Conservation (phyloP, 2,329 filamentous ascomycete genomes). For the Penicillium digitatum region DNA sequence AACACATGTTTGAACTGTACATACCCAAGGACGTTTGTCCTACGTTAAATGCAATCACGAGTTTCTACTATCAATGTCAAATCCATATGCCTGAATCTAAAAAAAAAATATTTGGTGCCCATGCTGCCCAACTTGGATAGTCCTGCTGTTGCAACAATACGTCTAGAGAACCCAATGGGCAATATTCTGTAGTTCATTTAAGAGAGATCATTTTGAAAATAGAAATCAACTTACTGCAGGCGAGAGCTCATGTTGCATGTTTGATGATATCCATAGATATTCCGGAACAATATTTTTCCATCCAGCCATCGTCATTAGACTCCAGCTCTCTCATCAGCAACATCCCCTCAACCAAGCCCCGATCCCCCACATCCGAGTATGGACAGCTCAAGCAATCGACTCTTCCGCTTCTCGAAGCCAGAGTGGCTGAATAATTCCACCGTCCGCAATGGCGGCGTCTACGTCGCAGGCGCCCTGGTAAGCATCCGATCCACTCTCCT, state of each 20-base stretch:
- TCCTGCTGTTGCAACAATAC: neutral
- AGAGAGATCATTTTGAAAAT: neutral
- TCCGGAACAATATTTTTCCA: constrained; percentile 20
- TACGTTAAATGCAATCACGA: neutral
- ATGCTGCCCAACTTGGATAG: neutral
- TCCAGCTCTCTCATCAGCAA: constrained; percentile 12
- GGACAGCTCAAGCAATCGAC: constrained; percentile 51
- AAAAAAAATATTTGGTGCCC: too few species aligned
- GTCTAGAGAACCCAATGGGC: too few species aligned
- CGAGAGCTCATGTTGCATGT: neutral
- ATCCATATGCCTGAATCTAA: neutral
- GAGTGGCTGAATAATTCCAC: constrained; percentile 64
- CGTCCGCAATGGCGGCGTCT: constrained; percentile 62
- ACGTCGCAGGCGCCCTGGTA: constrained; percentile 63
- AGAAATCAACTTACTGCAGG: neutral
- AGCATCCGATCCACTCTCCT: constrained; percentile 22
- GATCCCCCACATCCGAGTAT: constrained; percentile 20
- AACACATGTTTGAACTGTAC: constrained; percentile 10
- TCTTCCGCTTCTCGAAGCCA: constrained; percentile 65
- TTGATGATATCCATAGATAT: neutral
- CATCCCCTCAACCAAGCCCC: neutral
- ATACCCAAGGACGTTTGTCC: constrained; percentile 12
- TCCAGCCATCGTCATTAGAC: constrained; percentile 18
- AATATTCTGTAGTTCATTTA: neutral
- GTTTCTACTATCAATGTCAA: neutral